Percentiles rank a stretch among this genome's conserved stretches.
phyloP scores from a whole-genome alignment of 176 grass and related monocot species.

The Aechmea fasciata region DNA sequence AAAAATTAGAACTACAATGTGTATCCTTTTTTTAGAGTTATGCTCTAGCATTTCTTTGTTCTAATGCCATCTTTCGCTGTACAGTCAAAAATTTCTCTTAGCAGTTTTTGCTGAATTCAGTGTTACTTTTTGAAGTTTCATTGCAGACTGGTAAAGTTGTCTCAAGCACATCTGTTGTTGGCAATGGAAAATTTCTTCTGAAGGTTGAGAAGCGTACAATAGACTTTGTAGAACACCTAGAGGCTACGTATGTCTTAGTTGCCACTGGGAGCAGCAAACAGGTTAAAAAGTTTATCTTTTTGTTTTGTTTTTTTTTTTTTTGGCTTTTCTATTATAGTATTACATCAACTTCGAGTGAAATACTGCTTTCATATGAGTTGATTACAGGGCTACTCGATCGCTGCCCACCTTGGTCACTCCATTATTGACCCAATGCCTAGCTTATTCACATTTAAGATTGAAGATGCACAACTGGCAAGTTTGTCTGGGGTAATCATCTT shows the following conservation, averaged over 20 bases:
- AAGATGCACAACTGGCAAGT: conserved; percentile 39
- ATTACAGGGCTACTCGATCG: conserved; percentile 64
- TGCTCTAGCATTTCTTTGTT: background rate
- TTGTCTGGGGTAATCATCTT: conserved; percentile 61
- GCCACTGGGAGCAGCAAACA: conserved; percentile 73
- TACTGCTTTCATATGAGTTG: conserved; percentile 10
- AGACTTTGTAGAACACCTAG: conserved; percentile 60
- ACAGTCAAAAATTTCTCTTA: background rate
- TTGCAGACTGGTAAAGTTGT: conserved; percentile 82
- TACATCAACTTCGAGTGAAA: conserved; percentile 7
- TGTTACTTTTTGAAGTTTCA: conserved; percentile 50
- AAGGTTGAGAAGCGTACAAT: conserved; percentile 67
- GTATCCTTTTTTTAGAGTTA: background rate
- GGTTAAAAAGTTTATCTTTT: conserved; percentile 26
- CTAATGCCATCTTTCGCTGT: background rate
- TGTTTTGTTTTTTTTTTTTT: background rate
- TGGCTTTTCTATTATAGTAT: background rate
- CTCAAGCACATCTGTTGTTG: conserved; percentile 38
- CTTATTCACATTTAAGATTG: conserved; percentile 91
- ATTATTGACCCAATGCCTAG: conserved; percentile 73
- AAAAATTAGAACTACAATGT: background rate
- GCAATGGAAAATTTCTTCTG: conserved; percentile 45
- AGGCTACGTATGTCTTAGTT: conserved; percentile 55
- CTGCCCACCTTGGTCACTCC: conserved; percentile 52
- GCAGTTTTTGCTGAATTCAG: conserved; percentile 21